Evolutionary conservation across 1,284 basidiomycete genomes (phyloP).

Genomic region (Melampsora larici-populina): DNA sequence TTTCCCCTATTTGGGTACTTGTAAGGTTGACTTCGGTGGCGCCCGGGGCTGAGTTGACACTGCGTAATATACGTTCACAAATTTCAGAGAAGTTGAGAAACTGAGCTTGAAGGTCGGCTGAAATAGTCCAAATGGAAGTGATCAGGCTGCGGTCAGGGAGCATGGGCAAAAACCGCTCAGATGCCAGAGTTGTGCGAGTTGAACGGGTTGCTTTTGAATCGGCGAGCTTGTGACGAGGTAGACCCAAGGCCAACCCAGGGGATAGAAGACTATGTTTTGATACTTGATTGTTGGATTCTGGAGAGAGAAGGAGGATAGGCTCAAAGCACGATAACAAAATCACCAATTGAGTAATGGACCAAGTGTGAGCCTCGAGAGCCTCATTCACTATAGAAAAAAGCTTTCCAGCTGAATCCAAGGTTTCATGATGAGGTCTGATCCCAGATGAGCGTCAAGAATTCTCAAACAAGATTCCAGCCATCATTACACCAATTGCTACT

Average conservation of each 20-base stretch:
- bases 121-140: slow-evolving; percentile 16
- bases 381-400: slow-evolving; percentile 12
- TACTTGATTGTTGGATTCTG: background rate
- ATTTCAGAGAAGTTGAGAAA: slow-evolving; percentile 28
- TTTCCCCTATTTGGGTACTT: slow-evolving; percentile 24
- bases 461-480: slow-evolving; percentile 25
- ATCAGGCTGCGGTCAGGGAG: background rate
- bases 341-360: slow-evolving; percentile 24
- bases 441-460: slow-evolving; percentile 22
- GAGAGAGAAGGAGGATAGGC: slow-evolving; percentile 11
- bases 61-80: slow-evolving; percentile 25
- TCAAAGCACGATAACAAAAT: slow-evolving; percentile 35
- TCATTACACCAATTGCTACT: slow-evolving; percentile 22
- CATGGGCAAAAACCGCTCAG: background rate
- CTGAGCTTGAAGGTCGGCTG: background rate
- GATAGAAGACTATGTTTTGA: background rate
- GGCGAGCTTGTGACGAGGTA: slow-evolving; percentile 14
- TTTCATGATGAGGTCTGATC: slow-evolving; percentile 11
- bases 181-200: background rate
- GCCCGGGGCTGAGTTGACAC: slow-evolving; percentile 3
- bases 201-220: background rate
- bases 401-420: background rate
- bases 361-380: slow-evolving; percentile 24
- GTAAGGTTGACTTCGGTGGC: slow-evolving; percentile 4
- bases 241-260: slow-evolving; percentile 31